Base-by-base conservation (phyloP, 2,329 filamentous ascomycete species). In the Fusarium beomiforme region DNA sequence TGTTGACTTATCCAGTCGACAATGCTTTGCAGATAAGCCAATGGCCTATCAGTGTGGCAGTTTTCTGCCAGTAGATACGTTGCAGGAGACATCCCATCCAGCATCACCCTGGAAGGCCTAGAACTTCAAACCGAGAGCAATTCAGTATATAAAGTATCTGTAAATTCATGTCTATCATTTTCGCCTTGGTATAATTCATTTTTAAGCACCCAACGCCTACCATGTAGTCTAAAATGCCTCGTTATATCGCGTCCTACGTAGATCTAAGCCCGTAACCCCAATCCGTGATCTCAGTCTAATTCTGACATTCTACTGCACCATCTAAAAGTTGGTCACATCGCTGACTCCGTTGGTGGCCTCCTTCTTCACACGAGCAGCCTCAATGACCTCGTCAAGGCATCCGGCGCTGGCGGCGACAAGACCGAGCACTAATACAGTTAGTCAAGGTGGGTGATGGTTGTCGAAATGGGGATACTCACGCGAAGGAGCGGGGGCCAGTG, bases 401-500 rank as follows among this genome's bases (percentile, higher is more conserved):
- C 92, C 92, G 2, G 91, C 88, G 54, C 89, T 90, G 7, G 94
- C 76, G 59, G 76, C 68, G 12, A 70, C 69, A 14, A 75, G 66
- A 10, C 67, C 92, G 24, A 95, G 84, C 79, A 92, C 93, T 68
- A 31, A 23, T 29, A 34, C 17, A 24, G 46, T 68, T 46, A 68
- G 64, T 58, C 19, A 34, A 31, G 16, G 24, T 37, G 23, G 14
- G 19, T 24, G 4, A 1, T 13, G 23, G n/a, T 11, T 4, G 16
- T 16, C 8, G 26, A 16, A 13, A 3, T 26, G 12, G 29, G 8
- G 34, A 8, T 33, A 68, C 65, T 68, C 24, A 68, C 65, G 50
- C 2, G 91, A 88, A 78, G 89, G 89, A 77, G 89, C 91, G 1
- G 93, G 93, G 53, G 89, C 85, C 68, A 97, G 83, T 5, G 96